phyloP scores from a whole-genome alignment of 352 stramenopile genomes.

The Phytopythium ostracodes region DNA sequence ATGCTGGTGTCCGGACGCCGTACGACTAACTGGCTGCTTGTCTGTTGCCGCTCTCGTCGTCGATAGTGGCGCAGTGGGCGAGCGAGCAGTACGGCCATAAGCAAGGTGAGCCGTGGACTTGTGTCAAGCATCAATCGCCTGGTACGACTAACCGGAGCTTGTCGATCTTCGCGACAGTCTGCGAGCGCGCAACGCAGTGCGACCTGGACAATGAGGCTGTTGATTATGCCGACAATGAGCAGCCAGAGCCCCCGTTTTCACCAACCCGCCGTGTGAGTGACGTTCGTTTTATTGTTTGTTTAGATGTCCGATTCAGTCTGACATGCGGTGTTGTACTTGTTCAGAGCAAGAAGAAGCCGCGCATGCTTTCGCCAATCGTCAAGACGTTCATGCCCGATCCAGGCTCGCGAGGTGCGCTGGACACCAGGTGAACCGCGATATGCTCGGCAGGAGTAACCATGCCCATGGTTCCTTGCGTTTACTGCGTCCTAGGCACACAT shows the following conservation, averaged over 20 bases:
- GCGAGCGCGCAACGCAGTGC: constrained; percentile 26
- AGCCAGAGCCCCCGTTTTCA: constrained; percentile 15
- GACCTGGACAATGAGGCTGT: constrained; percentile 11
- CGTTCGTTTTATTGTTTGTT: not conserved
- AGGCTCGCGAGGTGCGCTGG: not conserved
- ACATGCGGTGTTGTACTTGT: not conserved
- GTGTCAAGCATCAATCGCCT: not conserved
- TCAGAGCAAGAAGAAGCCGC: not conserved
- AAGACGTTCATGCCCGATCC: not conserved
- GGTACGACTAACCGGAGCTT: not conserved
- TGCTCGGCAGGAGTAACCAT: not conserved
- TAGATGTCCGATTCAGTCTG: not conserved
- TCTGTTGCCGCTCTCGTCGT: not conserved
- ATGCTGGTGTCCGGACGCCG: not conserved
- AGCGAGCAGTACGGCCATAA: constrained; percentile 10
- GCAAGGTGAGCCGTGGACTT: not conserved
- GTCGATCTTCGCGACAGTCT: constrained; percentile 14
- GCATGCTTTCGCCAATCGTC: constrained; percentile 1
- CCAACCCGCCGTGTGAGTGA: not conserved
- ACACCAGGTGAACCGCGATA: not conserved
- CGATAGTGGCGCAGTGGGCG: constrained; percentile 31
- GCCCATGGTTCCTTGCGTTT: not conserved
- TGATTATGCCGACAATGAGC: not conserved
- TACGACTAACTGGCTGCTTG: not conserved
- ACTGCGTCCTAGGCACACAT: not conserved